Percentiles rank a stretch among this genome's conserved stretches.
phyloP scores from a whole-genome alignment of 192 early-diverging fungal genomes.

The Coemansia sp. region DNA sequence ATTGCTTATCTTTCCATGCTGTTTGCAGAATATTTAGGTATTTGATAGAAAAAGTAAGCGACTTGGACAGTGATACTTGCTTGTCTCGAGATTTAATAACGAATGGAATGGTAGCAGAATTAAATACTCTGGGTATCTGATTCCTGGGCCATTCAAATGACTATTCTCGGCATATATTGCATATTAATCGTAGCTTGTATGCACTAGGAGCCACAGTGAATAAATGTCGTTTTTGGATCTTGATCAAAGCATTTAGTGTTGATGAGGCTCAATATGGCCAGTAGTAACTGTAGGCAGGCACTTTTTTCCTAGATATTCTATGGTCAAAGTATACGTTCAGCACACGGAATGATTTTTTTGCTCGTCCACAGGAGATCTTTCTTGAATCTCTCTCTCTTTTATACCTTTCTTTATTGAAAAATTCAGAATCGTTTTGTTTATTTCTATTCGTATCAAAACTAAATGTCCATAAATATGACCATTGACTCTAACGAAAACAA shows the following conservation, averaged over 20 bases:
- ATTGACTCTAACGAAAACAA: neutral
- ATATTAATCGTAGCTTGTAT: slow-evolving; percentile 1
- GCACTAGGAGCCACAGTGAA: neutral
- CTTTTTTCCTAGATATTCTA: too few relatives aligned
- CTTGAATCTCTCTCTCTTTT: neutral
- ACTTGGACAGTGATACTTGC: too few relatives aligned
- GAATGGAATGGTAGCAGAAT: too few relatives aligned
- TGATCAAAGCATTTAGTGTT: slow-evolving; percentile 3
- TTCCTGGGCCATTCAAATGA: too few relatives aligned
- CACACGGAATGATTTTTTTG: too few relatives aligned
- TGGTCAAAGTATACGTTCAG: too few relatives aligned
- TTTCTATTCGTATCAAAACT: neutral
- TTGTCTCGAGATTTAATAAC: too few relatives aligned
- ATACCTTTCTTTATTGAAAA: neutral
- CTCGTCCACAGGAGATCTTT: neutral
- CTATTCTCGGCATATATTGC: neutral
- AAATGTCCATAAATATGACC: neutral
- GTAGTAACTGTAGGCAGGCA: too few relatives aligned
- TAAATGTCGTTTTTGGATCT: neutral
- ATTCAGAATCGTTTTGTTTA: too few relatives aligned
- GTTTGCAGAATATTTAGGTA: neutral
- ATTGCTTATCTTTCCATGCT: too few relatives aligned
- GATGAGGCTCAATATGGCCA: neutral
- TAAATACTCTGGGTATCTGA: too few relatives aligned
- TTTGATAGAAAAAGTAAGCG: neutral